Base-by-base conservation (phyloP, 179 eudicot genomes). In the Spinacia oleracea region DNA sequence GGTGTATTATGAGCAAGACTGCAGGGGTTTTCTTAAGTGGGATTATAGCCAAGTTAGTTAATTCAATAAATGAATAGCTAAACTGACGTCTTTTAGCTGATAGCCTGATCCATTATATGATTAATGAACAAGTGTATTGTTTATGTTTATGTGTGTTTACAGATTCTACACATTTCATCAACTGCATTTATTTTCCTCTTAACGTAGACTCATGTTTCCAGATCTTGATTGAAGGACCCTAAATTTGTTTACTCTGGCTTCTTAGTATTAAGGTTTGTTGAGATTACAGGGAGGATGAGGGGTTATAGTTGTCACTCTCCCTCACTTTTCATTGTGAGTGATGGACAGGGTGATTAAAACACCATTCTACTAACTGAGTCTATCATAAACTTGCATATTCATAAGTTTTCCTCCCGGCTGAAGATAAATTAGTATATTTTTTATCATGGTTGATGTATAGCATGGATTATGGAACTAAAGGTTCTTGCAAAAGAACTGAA, bases 401-500 rank as follows among this genome's bases (percentile, higher is more conserved):
- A 4, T 32, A 40, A 63, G 15, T 14, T 16, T 31, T 63, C 2
- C 16, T 63, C 6, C 31, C 6, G 16, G 6, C 18, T 63, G 38
- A 62, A 62, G 66, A 51, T 3, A 50, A 14, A 50, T 14, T 16
- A 51, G 20, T 51, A 51, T 23, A 27, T 18, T 0, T 27, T n/a
- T 60, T 12, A 60, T 15, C 59, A 31, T 56, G 51, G 50, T 76
- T 42, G 76, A 34, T 74, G 48, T 42, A 35, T 81, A 78, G 89
- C 77, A 82, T 87, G 86, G 90, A 96, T 78, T 82, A 77, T 68
- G 97, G 95, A 84, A 94, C 94, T 62, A 94, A 88, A 81, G 96
- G 90, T 82, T 94, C 97, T 69, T 87, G 90, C 82, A 93, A 90
- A 71, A 88, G 89, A 90, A 94, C 97, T 84, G 85, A 90, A 78